Evolutionary conservation across 495 filamentous ascomycete species (phyloP).

Genomic region (Aspergillus panamensis): DNA sequence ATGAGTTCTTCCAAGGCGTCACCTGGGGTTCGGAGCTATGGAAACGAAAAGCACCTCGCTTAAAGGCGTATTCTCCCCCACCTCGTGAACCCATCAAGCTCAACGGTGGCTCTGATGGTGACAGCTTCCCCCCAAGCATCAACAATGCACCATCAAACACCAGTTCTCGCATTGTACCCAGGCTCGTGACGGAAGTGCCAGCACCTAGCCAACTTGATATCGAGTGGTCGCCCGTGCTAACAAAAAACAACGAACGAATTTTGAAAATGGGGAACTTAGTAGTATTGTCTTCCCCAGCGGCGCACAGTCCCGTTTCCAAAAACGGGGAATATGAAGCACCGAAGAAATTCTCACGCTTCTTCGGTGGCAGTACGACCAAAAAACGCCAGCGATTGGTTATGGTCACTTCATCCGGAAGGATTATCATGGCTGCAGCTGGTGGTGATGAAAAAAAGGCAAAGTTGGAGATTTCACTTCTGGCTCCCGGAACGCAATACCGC

Average conservation of each 20-base stretch:
- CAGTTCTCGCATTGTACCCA: constrained; percentile 58
- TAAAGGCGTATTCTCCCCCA: constrained; percentile 83
- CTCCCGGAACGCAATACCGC: constrained; percentile 68
- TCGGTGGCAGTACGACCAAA: constrained; percentile 84
- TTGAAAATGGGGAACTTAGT: constrained; percentile 88
- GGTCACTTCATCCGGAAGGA: constrained; percentile 85
- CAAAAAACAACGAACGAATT: constrained; percentile 86
- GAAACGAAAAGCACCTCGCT: constrained; percentile 83
- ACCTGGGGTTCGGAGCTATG: constrained; percentile 81
- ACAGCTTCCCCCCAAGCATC: constrained; percentile 48
- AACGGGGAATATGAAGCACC: constrained; percentile 59
- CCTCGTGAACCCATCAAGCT: constrained; percentile 79
- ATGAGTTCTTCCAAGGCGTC: constrained; percentile 93
- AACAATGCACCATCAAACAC: constrained; percentile 48
- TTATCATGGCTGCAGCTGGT: constrained; percentile 86
- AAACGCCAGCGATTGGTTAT: constrained; percentile 91
- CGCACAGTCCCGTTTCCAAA: constrained; percentile 63
- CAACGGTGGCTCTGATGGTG: constrained; percentile 53
- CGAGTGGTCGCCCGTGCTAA: constrained; percentile 97
- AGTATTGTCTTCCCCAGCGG: constrained; percentile 70
- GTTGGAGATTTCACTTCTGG: constrained; percentile 76
- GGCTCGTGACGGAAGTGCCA: constrained; percentile 91
- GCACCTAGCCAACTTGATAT: constrained; percentile 96
- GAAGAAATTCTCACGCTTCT: constrained; percentile 90
- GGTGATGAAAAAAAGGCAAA: constrained; percentile 97